Evolutionary conservation across 805 yeast species (phyloP), one percentile per base, ranked within the genome.

Genomic region (Nakazawaea siamensis): DNA sequence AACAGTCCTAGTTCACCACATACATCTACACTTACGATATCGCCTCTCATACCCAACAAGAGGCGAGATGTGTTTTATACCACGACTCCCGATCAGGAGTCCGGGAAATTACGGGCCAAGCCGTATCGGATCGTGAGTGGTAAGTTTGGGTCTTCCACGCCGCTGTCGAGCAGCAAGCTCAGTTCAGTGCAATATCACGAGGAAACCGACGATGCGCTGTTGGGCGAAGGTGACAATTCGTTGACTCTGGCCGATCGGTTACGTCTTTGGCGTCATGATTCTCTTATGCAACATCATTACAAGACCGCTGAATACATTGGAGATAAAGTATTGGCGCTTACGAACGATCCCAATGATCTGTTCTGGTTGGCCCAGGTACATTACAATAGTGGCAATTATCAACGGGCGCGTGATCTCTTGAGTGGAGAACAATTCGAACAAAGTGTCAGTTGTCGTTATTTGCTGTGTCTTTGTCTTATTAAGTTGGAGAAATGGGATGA

Each of bases 301-400:
- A 68, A 69, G 29, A 85, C 97, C 0, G 97, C 97, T 0, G 90
- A 81, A 47, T 86, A 77, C 52, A 72, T 92, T 18, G 97, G 95
- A 12, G 95, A 92, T 58, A 90, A 88, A 48, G 84, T 92, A 6
- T 67, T 85, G 27, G 73, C 87, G 1, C 60, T 92, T 41, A 87
- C 97, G 0, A 68, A 70, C 40, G 96, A 88, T 50, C 82, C 95
- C 11, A 84, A 80, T 49, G 97, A 90, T 53, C 96, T 96, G 9
- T 90, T 86, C 55, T 88, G 97, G 96, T 65, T 90, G 20, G 96
- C 95, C 0, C 96, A 90, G 59, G 94, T 83, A 4, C 77, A 81
- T 53, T 85, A 76, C 54, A 64, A 76, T 37, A 75, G 74, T 37
- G 90, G 90, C 9, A 74, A 82, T 50, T 87, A 75, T 55, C 68